Conservation (phyloP, 2,329 filamentous ascomycete genomes). For the Beauveria sp. region DNA sequence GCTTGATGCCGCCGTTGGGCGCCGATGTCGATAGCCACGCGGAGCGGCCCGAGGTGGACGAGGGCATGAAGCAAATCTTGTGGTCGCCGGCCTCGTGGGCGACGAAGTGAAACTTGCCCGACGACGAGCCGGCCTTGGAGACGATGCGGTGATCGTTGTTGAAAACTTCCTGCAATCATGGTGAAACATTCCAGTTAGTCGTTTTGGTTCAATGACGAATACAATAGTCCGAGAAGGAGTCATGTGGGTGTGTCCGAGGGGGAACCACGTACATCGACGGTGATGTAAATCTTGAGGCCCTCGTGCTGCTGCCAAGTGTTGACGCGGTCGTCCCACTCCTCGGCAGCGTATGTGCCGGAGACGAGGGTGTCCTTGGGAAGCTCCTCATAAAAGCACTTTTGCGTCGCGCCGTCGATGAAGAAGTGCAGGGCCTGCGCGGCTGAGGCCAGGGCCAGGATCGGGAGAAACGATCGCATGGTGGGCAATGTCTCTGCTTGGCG, state of each 20-base stretch:
- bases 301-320: slow-evolving; percentile 65
- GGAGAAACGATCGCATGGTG: slow-evolving; percentile 53
- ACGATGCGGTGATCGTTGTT: slow-evolving; percentile 97
- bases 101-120: slow-evolving; percentile 90
- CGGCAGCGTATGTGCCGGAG: slow-evolving; percentile 82
- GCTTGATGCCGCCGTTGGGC: slow-evolving; percentile 68
- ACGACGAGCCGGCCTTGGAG: slow-evolving; percentile 66
- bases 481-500: slow-evolving; percentile 3
- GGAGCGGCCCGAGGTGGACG: slow-evolving; percentile 59
- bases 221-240: background rate
- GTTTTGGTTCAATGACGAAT: background rate
- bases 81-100: slow-evolving; percentile 93
- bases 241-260: background rate
- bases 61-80: slow-evolving; percentile 87
- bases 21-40: slow-evolving; percentile 63
- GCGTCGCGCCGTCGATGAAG: slow-evolving; percentile 77
- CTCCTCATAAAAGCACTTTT: slow-evolving; percentile 98
- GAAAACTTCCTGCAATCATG: slow-evolving; percentile 67
- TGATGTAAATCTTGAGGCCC: slow-evolving; percentile 77
- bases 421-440: slow-evolving; percentile 83
- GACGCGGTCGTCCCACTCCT: slow-evolving; percentile 69
- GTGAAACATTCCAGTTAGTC: slow-evolving; percentile 10
- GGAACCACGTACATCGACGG: slow-evolving; percentile 61
- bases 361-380: slow-evolving; percentile 95
- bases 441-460: slow-evolving; percentile 58